These are phyloP conservation scores for Stemphylium vesicarium DNA, from an alignment of 2,329 filamentous ascomycete genomes.

Conservation along the genomic window DNA sequence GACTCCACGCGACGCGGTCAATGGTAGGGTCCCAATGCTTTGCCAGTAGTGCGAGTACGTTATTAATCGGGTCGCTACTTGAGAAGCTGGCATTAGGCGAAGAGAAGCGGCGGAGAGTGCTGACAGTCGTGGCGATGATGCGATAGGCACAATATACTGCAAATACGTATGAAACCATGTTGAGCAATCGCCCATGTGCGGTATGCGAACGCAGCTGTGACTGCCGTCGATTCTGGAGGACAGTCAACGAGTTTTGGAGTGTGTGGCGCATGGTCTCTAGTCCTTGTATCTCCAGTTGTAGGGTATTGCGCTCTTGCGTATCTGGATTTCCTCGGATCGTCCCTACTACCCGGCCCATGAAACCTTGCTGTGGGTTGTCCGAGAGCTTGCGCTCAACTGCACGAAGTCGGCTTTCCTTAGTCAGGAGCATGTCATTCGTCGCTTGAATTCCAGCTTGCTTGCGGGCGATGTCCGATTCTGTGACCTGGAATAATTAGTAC, in stretches of 20 bases:
- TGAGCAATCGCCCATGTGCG: conserved; percentile 67
- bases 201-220: conserved; percentile 73
- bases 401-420: conserved; percentile 75
- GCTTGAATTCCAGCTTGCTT: conserved; percentile 81
- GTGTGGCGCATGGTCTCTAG: conserved; percentile 80
- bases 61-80: conserved; percentile 81
- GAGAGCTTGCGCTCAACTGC: conserved; percentile 70
- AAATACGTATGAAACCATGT: conserved; percentile 71
- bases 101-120: conserved; percentile 68
- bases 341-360: conserved; percentile 77
- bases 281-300: conserved; percentile 79
- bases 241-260: conserved; percentile 68
- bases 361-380: conserved; percentile 59
- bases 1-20: conserved; percentile 81
- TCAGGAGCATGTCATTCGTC: conserved; percentile 77
- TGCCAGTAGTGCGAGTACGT: conserved; percentile 78
- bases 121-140: conserved; percentile 73
- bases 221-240: conserved; percentile 68
- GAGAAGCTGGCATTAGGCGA: conserved; percentile 63
- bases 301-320: conserved; percentile 57
- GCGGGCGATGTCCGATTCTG: conserved; percentile 75
- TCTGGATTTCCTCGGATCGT: conserved; percentile 69
- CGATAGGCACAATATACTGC: conserved; percentile 85
- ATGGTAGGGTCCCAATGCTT: conserved; percentile 84
- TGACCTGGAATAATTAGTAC: conserved; percentile 53